phyloP scores from a whole-genome alignment of 75 land plant species.

The Adiantum capillusveneris region DNA sequence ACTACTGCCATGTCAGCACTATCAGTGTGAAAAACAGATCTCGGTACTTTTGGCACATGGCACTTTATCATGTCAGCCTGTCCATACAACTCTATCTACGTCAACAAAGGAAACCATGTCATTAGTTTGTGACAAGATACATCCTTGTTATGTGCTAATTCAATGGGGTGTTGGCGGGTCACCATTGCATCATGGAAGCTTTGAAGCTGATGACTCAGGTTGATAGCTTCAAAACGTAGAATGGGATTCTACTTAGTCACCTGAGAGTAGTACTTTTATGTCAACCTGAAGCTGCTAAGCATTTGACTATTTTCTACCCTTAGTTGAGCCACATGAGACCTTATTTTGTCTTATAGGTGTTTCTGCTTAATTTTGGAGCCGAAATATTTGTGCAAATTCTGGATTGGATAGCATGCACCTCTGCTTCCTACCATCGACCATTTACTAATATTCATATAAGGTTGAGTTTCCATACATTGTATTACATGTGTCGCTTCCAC shows the following conservation, averaged over 20 bases:
- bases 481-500: too few relatives aligned
- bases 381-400: slow-evolving; percentile 75
- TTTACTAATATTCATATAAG: slow-evolving; percentile 39
- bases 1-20: too few relatives aligned
- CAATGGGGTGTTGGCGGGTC: too few relatives aligned
- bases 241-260: slow-evolving; percentile 48
- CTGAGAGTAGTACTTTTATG: slow-evolving; percentile 39
- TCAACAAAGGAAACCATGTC: too few relatives aligned
- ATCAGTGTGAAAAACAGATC: too few relatives aligned
- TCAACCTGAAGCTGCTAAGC: slow-evolving; percentile 28
- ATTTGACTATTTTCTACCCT: slow-evolving; percentile 53
- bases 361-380: slow-evolving; percentile 87
- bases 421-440: slow-evolving; percentile 58
- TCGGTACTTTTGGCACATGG: too few relatives aligned
- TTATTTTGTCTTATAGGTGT: slow-evolving; percentile 76
- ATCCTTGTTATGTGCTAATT: too few relatives aligned
- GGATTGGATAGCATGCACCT: slow-evolving; percentile 79
- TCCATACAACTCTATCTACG: too few relatives aligned
- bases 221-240: slow-evolving; percentile 38
- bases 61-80: too few relatives aligned
- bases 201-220: slow-evolving; percentile 44
- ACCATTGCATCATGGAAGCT: slow-evolving; percentile 9
- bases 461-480: too few relatives aligned
- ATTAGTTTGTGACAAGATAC: too few relatives aligned
- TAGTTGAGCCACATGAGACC: slow-evolving; percentile 44